Base-by-base conservation (phyloP, 306 rosid genomes). In the Oemleria cerasiformis region DNA sequence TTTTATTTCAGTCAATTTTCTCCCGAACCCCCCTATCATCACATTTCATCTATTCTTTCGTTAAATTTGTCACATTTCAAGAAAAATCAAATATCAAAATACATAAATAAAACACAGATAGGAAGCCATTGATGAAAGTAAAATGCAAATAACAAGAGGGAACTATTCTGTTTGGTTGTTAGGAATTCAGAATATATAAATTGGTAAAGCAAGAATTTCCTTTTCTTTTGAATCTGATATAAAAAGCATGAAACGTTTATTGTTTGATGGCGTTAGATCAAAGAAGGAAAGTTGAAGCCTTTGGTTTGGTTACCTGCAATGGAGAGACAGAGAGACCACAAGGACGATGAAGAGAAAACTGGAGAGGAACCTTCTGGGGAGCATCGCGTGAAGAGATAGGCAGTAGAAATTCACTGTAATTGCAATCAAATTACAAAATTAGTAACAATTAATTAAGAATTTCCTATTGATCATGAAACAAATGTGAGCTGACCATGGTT, bases 231-330 rank as follows among this genome's bases (percentile, higher is more conserved):
- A 14, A 23, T 45, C 13, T 5, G 54, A 23, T 7, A 56, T 7
- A 13, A 8, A 41, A 41, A 41, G 4, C 51, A 47, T 47, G 14
- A 47, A 12, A 12, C 51, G 10, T 47, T 47, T 13, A 47, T 47
- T 47, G 12, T 14, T 6, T 47, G 51, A 51, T 1, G 23, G 25
- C 10, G 23, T 8, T 21, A 5, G 8, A 38, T 16, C 21, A 21
- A 16, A 15, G 4, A 41, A 49, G 50, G 20, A 72, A 63, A 25
- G 55, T 62, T n/a, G 66, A 79, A 72, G 51, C 66, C 65, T 68
- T 72, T 64, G 73, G 48, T 56, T 11, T 47, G 25, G 77, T 76
- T 80, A 86, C 95, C 85, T 68, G 81, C 4, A 70, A 76, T 84
- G 43, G 62, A n/a, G 8, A 25, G 47, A 42, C n/a, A 50, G 62